Base-by-base conservation (phyloP, 805 yeast genomes). In the Torulaspora microellipsoides region DNA sequence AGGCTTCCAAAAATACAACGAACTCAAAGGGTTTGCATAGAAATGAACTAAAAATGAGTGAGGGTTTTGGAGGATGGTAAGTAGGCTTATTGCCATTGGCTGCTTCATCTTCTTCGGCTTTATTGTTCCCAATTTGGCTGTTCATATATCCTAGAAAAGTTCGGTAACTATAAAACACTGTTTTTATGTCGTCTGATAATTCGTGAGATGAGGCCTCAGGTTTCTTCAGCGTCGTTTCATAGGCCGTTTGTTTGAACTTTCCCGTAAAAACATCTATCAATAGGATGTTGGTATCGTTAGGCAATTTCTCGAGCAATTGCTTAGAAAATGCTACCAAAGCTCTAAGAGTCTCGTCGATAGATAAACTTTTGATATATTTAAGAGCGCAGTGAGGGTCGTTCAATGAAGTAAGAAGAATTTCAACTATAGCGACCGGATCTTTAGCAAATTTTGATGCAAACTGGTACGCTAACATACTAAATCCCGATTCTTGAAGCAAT, bases 191-290 rank as follows among this genome's bases (percentile, higher is more conserved):
- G n/a, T 31, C 61, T 29, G 20, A 43, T 40, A 42, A 47, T 36
- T 47, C 14, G 41, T 23, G 36, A n/a, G 15, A 13, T 11, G 32
- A 12, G n/a, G 27, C 12, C 23, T 35, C 28, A 11, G 43, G 33
- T 27, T 15, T 43, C 31, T 35, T 47, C 34, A 34, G 47, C 7
- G 40, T 42, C 1, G 37, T 14, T 30, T 45, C 42, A 34, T 50
- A 55, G 3, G 52, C 53, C 20, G 59, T 62, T 3, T 88, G 83
- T 25, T 65, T 68, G 60, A 83, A 91, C 42, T 77, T 80, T 0
- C 97, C 97, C 0, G 98, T 91, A 59, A 91, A 93, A 0, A 91
- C 84, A 25, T 85, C 83, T 39, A 93, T 89, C 45, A 91, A 69
- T 30, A 93, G 65, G 27, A 82, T 82, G 1, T 96, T 89, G 0